These are phyloP conservation scores for Vigna reflexopilosa DNA, from an alignment of 306 rosid genomes.

Conservation along the genomic window DNA sequence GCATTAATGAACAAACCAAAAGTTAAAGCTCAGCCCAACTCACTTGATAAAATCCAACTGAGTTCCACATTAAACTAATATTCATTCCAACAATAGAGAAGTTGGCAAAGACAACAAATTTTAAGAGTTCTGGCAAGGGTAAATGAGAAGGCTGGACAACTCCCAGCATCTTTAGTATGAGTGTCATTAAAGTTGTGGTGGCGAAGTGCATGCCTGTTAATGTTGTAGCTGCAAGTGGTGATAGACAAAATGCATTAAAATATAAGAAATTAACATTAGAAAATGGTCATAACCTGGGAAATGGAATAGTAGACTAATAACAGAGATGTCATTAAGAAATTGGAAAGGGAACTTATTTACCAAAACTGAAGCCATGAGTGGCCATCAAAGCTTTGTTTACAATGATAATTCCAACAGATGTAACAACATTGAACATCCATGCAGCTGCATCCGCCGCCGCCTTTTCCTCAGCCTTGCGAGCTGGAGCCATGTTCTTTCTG, in stretches of 20 bases:
- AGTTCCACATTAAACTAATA: slow-evolving; percentile 91
- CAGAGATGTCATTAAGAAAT: neutral
- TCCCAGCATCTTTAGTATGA: slow-evolving; percentile 70
- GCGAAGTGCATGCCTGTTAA: slow-evolving; percentile 83
- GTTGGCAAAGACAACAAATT: slow-evolving; percentile 79
- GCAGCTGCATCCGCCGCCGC: slow-evolving; percentile 77
- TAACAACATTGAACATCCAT: slow-evolving; percentile 87
- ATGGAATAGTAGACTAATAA: slow-evolving; percentile 10
- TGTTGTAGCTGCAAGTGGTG: slow-evolving; percentile 70
- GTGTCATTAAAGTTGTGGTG: slow-evolving; percentile 76
- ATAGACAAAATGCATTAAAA: slow-evolving; percentile 20
- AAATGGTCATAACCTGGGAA: slow-evolving; percentile 1
- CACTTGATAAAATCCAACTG: slow-evolving; percentile 94
- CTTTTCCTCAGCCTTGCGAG: slow-evolving; percentile 76
- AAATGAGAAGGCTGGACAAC: slow-evolving; percentile 74
- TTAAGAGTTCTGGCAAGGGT: slow-evolving; percentile 71
- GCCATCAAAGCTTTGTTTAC: slow-evolving; percentile 92
- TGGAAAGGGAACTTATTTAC: slow-evolving; percentile 43
- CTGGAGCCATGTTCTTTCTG: slow-evolving; percentile 56
- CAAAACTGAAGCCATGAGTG: slow-evolving; percentile 85
- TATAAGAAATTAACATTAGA: slow-evolving; percentile 4
- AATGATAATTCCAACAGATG: slow-evolving; percentile 85
- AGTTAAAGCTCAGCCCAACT: slow-evolving; percentile 40
- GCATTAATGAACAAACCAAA: slow-evolving; percentile 15
- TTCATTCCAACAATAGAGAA: slow-evolving; percentile 95